Evolutionary conservation across 345 rosid species (phyloP), one percentile per base, ranked within the genome.

Genomic region (Kandelia obovata): DNA sequence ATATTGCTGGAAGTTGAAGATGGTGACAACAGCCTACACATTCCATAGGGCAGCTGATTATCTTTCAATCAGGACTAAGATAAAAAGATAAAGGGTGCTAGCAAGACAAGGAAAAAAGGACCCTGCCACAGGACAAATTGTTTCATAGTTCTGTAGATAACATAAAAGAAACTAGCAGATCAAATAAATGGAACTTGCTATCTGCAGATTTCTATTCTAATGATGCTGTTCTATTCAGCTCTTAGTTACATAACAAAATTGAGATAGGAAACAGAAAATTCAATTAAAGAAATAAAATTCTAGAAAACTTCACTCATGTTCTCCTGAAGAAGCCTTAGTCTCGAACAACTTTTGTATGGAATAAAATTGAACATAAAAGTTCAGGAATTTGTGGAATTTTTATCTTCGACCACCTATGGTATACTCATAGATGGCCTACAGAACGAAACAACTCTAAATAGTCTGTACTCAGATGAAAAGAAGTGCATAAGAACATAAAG

Each of bases 1-100:
- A 76, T 85, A 94, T 70, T 83, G 84, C 81, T 94, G 98, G 84
- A 84, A 91, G 78, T 91, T 94, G 78, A 69, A 87, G 13, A 94
- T 77, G 5, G 86, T 85, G 39, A 91, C 97, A 66, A 69, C 73
- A 65, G 98, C 98, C 97, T 91, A 71, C 67, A 39, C 66, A 69
- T 75, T 46, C 53, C 55, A 61, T 53, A 16, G 6, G 43, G 17
- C 15, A 73, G 26, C 27, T 69, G 21, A 34, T 55, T 71, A 37
- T 65, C 32, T 39, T 34, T 53, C n/a, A 53, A n/a, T 56, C 17
- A 25, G 16, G 30, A 23, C 59, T 56, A 56, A 56, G 28, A 56
- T 27, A 56, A 56, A 56, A 56, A 30, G 30, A 25, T 8, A 27
- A 23, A 6, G 59, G 31, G 5, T 32, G 58, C 43, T 5, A 66